Conservation (phyloP, 352 stramenopile species). For the Globisporangium polare region DNA sequence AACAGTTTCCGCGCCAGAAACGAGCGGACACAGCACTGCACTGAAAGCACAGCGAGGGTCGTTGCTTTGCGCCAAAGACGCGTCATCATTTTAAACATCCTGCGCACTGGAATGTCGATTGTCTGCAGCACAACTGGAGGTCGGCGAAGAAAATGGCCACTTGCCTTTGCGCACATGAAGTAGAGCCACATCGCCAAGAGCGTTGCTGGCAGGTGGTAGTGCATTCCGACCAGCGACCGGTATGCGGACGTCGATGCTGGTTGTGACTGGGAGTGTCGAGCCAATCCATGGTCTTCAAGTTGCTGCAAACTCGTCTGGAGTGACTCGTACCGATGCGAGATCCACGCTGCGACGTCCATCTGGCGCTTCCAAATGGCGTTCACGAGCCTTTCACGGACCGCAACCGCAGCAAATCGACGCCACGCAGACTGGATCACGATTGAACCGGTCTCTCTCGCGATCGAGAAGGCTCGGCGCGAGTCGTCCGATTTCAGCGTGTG, state of each 20-base stretch:
- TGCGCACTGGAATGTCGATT: constrained; percentile 35
- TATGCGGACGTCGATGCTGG: not conserved
- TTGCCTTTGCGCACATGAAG: constrained; percentile 22
- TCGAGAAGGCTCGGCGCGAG: constrained; percentile 14
- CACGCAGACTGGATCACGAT: constrained; percentile 53
- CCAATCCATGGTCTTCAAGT: not conserved
- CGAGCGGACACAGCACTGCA: constrained; percentile 36
- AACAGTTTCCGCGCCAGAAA: constrained; percentile 26
- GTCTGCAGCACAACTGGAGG: constrained; percentile 30
- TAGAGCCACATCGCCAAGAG: constrained; percentile 41
- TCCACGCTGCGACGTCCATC: constrained; percentile 36
- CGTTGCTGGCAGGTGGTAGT: constrained; percentile 30
- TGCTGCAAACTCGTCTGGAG: constrained; percentile 10
- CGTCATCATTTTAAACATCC: constrained; percentile 19
- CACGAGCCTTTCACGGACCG: constrained; percentile 21
- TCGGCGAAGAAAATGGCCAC: constrained; percentile 33
- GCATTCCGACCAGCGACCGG: constrained; percentile 11
- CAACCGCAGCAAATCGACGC: constrained; percentile 28
- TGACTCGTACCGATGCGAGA: constrained; percentile 11
- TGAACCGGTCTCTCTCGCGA: constrained; percentile 29
- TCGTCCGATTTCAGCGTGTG: constrained; percentile 14
- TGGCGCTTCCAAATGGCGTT: constrained; percentile 34
- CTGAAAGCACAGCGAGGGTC: constrained; percentile 16
- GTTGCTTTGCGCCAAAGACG: constrained; percentile 26
- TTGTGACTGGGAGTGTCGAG: not conserved